phyloP scores from a whole-genome alignment of 768 basidiomycete genomes.

The Phaffia australis region DNA sequence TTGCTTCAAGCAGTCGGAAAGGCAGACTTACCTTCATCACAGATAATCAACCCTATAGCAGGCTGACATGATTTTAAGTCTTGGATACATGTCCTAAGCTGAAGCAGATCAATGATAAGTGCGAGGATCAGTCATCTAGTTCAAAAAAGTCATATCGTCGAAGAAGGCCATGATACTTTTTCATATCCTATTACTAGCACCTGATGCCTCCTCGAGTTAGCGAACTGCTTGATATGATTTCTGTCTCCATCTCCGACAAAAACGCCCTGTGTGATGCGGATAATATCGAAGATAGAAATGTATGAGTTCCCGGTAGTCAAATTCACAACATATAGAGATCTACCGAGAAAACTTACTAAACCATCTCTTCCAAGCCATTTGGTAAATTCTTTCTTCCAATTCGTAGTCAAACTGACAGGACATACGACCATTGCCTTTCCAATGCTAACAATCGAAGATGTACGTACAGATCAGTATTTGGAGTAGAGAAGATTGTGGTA shows the following conservation, averaged over 20 bases:
- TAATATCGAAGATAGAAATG: not conserved
- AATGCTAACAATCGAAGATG: constrained; percentile 36
- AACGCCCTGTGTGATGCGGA: constrained; percentile 37
- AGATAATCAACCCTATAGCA: constrained; percentile 82
- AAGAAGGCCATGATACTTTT: constrained; percentile 39
- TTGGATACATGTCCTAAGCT: constrained; percentile 32
- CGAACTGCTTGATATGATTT: constrained; percentile 54
- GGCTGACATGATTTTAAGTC: constrained; percentile 45
- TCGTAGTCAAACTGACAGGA: constrained; percentile 59
- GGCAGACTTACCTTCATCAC: constrained; percentile 69
- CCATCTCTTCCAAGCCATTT: constrained; percentile 62
- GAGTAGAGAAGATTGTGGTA: not conserved
- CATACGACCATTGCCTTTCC: constrained; percentile 86
- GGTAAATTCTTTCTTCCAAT: constrained; percentile 89
- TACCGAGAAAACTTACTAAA: not conserved
- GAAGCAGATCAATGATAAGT: not conserved
- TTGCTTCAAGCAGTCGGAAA: not conserved
- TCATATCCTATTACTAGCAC: constrained; percentile 95
- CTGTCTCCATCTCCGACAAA: constrained; percentile 54
- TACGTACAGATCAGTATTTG: constrained; percentile 43
- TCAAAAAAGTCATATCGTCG: not conserved
- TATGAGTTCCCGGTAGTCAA: not conserved
- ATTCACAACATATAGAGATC: not conserved
- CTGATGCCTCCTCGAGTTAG: constrained; percentile 55
- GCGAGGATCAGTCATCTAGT: too few relatives aligned